Percentiles rank a stretch among this genome's conserved stretches.
Conservation (phyloP, 2,329 filamentous ascomycete species). For the Fusarium fracticaudum region DNA sequence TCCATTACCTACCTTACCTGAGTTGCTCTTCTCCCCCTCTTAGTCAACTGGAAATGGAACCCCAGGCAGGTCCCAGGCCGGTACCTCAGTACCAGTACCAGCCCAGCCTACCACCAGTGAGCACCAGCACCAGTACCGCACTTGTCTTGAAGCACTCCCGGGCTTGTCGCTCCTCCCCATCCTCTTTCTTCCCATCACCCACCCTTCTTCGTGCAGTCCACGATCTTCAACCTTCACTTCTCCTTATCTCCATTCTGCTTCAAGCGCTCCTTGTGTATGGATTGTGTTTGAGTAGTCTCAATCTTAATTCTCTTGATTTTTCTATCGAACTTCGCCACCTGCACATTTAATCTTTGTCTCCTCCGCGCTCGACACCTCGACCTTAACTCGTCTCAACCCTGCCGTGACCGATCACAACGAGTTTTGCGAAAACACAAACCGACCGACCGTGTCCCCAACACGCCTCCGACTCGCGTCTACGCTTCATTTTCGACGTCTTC, state of each 20-base stretch:
- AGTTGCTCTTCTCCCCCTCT: slow-evolving; percentile 29
- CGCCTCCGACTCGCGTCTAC: slow-evolving; percentile 34
- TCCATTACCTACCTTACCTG: slow-evolving; percentile 1
- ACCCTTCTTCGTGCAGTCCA: slow-evolving; percentile 48
- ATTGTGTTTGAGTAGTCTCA: slow-evolving; percentile 43
- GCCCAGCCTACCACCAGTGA: slow-evolving; percentile 7
- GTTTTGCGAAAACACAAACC: slow-evolving; percentile 46
- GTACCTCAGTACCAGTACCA: slow-evolving; percentile 31
- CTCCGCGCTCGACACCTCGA: slow-evolving; percentile 41
- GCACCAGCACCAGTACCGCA: slow-evolving; percentile 37
- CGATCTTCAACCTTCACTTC: slow-evolving; percentile 42
- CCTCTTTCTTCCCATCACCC: slow-evolving; percentile 47
- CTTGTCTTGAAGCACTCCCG: slow-evolving; percentile 45
- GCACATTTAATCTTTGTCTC: slow-evolving; percentile 27
- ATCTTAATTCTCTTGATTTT: slow-evolving; percentile 19
- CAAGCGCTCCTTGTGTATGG: slow-evolving; percentile 29
- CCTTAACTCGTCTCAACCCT: slow-evolving; percentile 40
- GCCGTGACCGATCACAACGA: slow-evolving; percentile 45
- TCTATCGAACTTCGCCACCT: slow-evolving; percentile 3
- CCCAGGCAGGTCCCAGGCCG: slow-evolving; percentile 41
- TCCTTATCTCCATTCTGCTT: slow-evolving; percentile 32
- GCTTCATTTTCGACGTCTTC: slow-evolving; percentile 22
- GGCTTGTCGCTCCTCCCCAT: slow-evolving; percentile 52
- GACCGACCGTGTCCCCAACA: slow-evolving; percentile 37
- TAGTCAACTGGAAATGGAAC: slow-evolving; percentile 41